Evolutionary conservation across 2,329 filamentous ascomycete genomes (phyloP).

Genomic region (Anthostomella pinea): DNA sequence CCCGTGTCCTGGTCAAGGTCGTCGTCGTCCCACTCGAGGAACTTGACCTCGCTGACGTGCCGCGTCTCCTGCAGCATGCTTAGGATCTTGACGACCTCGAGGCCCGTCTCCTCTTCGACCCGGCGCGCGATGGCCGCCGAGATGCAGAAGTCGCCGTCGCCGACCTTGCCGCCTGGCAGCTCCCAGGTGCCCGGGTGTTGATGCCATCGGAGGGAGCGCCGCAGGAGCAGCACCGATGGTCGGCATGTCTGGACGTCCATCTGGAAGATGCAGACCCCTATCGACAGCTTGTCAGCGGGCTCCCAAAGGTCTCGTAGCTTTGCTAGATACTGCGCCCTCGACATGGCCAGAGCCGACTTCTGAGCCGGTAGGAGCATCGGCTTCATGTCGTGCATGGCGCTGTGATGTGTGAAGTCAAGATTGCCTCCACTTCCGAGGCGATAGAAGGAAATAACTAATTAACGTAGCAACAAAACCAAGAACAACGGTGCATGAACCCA

Average conservation of each 20-base stretch:
- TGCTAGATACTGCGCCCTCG: conserved; percentile 26
- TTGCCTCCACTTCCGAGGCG: background rate
- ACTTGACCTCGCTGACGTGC: conserved; percentile 15
- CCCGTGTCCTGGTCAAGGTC: no score
- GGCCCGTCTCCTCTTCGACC: conserved; percentile 24
- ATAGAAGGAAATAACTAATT: no score
- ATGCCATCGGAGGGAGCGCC: conserved; percentile 13
- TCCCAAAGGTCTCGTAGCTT: conserved; percentile 9
- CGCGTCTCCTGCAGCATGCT: conserved; percentile 22
- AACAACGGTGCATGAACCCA: no score
- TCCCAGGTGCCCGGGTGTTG: conserved; percentile 18
- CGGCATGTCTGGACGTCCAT: conserved; percentile 22
- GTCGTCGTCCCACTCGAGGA: conserved; percentile 19
- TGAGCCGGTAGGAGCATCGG: conserved; percentile 24
- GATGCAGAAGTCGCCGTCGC: conserved; percentile 27
- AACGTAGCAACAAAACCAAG: no score
- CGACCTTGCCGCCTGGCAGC: conserved; percentile 27
- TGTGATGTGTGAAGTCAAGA: conserved; percentile 4
- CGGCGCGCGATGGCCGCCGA: conserved; percentile 26
- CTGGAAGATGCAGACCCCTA: conserved; percentile 29
- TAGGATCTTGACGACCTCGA: conserved; percentile 23
- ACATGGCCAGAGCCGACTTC: conserved; percentile 31
- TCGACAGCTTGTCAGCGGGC: conserved; percentile 19
- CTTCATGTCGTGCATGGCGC: no score
- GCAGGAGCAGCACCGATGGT: conserved; percentile 26